Percentiles rank a stretch among this genome's conserved stretches.
Conservation (phyloP, 129 eudicot genomes). For the Saposhnikovia divaricata region DNA sequence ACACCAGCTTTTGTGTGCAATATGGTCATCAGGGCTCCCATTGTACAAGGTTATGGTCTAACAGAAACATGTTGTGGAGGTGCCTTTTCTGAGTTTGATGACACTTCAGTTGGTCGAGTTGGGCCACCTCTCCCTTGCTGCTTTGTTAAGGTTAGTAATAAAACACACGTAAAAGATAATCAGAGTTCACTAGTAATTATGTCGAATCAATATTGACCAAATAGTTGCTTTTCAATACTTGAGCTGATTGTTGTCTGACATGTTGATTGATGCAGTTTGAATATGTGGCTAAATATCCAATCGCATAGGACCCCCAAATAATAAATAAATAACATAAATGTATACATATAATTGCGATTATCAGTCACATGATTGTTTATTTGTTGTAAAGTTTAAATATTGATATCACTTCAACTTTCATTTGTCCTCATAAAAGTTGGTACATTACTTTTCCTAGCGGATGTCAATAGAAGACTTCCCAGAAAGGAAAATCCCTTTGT, state of each 20-base stretch:
- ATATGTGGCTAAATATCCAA: neutral
- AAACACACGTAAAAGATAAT: neutral
- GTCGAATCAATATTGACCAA: neutral
- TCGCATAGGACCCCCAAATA: neutral
- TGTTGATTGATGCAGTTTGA: neutral
- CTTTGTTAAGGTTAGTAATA: slow-evolving; percentile 57
- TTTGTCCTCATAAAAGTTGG: too few species aligned
- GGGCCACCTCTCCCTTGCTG: slow-evolving; percentile 98
- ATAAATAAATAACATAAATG: too few species aligned
- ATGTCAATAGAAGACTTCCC: neutral
- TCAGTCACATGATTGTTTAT: neutral
- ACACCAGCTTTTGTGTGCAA: neutral
- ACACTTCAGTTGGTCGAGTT: slow-evolving; percentile 85
- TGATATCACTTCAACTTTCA: neutral
- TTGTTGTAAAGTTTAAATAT: neutral
- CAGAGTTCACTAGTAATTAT: neutral
- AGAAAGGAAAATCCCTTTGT: neutral
- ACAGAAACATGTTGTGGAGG: slow-evolving; percentile 99
- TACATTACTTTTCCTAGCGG: too few species aligned
- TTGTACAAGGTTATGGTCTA: slow-evolving; percentile 97
- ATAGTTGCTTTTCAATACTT: neutral
- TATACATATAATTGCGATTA: too few species aligned
- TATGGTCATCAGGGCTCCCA: slow-evolving; percentile 62
- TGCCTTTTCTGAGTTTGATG: slow-evolving; percentile 87
- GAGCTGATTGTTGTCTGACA: neutral